Percentiles rank a stretch among this genome's conserved stretches.
These are phyloP conservation scores for Tuber aestivum DNA, from an alignment of 495 filamentous ascomycete genomes.

Conservation along the genomic window DNA sequence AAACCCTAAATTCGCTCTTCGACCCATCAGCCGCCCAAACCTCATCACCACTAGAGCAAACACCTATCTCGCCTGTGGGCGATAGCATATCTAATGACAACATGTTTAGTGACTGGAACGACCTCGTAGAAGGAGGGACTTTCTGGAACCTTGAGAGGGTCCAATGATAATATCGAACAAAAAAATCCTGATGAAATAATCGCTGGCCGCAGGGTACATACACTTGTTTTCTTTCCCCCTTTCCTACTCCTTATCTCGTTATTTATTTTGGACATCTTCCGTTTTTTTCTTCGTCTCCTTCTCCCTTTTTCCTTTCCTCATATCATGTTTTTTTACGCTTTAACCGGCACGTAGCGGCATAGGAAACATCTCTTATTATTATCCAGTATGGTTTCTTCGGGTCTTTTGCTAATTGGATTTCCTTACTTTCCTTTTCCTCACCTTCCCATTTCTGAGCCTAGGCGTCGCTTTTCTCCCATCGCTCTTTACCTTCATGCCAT, in stretches of 20 bases:
- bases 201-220: constrained; percentile 32
- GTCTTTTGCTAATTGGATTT: constrained; percentile 3
- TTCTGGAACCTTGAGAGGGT: constrained; percentile 6
- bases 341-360: not conserved
- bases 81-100: not conserved
- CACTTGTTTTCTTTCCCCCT: constrained; percentile 10
- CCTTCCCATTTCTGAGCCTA: not conserved
- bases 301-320: constrained; percentile 1
- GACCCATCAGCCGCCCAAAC: constrained; percentile 11
- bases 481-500: not conserved
- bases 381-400: constrained; percentile 6
- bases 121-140: not conserved
- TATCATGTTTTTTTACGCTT: constrained; percentile 8
- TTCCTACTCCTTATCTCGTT: too few species aligned
- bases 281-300: constrained; percentile 7
- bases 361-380: constrained; percentile 24
- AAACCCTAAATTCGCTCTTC: constrained; percentile 7
- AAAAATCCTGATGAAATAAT: constrained; percentile 11
- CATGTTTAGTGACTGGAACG: not conserved
- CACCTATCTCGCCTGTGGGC: constrained; percentile 18
- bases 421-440: not conserved
- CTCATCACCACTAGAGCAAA: constrained; percentile 27
- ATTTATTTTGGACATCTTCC: constrained; percentile 13
- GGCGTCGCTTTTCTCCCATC: not conserved
- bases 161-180: constrained; percentile 18